phyloP scores from a whole-genome alignment of 441 rosid species.

The Breynia disticha region DNA sequence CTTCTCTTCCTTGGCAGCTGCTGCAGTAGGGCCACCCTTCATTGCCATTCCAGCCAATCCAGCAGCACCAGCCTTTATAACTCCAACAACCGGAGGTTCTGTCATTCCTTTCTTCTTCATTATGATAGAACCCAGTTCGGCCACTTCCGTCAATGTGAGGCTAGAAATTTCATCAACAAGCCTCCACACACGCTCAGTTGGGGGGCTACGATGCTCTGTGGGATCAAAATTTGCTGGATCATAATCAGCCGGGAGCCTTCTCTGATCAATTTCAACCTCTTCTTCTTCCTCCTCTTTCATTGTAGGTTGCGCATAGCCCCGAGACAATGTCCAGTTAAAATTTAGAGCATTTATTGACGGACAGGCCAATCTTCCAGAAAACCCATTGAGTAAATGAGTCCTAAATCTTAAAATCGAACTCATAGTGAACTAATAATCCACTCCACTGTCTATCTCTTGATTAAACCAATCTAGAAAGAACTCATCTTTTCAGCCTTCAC shows the following conservation, averaged over 20 bases:
- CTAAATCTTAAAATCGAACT: conserved; percentile 46
- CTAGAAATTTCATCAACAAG: conserved; percentile 61
- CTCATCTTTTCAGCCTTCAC: background rate
- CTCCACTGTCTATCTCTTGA: background rate
- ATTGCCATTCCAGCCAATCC: conserved; percentile 36
- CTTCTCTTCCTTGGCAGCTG: conserved; percentile 54
- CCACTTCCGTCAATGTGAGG: conserved; percentile 55
- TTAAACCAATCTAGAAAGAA: conserved; percentile 6
- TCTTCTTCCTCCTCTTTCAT: conserved; percentile 41
- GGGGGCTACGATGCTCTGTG: conserved; percentile 44
- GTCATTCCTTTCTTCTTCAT: conserved; percentile 45
- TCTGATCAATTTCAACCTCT: conserved; percentile 61
- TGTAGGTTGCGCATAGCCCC: conserved; percentile 44
- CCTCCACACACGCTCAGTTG: conserved; percentile 45
- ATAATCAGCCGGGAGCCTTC: conserved; percentile 85
- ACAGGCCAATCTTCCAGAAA: conserved; percentile 14
- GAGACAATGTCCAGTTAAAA: conserved; percentile 18
- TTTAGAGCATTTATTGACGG: conserved; percentile 15
- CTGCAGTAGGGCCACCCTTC: conserved; percentile 24
- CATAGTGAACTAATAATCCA: conserved; percentile 24
- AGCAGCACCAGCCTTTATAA: conserved; percentile 71
- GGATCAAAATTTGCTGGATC: conserved; percentile 84
- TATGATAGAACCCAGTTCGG: conserved; percentile 56
- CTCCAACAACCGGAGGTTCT: conserved; percentile 58
- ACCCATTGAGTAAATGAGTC: conserved; percentile 30